Base-by-base conservation (phyloP, 176 grass and related monocot genomes). In the Lolium perenne region DNA sequence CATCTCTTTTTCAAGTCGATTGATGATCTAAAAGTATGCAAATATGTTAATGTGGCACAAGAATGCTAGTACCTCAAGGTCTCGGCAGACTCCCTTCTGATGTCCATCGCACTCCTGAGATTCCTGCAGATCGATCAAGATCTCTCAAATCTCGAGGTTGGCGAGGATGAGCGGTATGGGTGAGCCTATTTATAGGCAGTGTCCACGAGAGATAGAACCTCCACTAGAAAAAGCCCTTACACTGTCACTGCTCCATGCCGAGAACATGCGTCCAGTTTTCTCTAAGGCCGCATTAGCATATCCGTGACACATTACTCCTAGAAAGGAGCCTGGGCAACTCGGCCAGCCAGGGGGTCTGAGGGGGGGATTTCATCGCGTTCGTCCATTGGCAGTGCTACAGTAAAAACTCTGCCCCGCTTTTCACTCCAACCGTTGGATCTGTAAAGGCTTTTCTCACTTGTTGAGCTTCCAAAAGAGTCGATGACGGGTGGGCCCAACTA, bases 61-160 rank as follows among this genome's bases (percentile, higher is more conserved):
- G 57, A 89, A 74, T 77, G 79, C 61, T 67, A 43, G 8, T 71
- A 17, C 91, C 91, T 90, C 80, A 87, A 69, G 50, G 80, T 90
- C 60, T 92, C 91, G 61, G 91, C 84, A 76, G 84, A 66, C 73
- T 89, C 90, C 79, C 78, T 79, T 67, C 86, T 85, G 87, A 13
- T 20, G 20, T 92, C 87, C 91, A 87, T 84, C 38, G 15, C 38
- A 10, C 64, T 74, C 18, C 26, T 50, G 12, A 84, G 86, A 88
- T 81, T 80, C 60, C 41, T 77, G 20, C 38, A 32, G 70, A 23
- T 54, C 14, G 45, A 65, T 66, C 15, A 80, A 82, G 41, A 77
- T 74, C 43, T 55, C 76, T 80, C 59, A 84, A 45, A 77, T 38
- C 70, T 85, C 35, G 71, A 73, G 80, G 76, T 62, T 92, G 91